Evolutionary conservation across 2,329 filamentous ascomycete species (phyloP), one percentile per base, ranked within the genome.

Genomic region (Iodosphaeria phyllophila): DNA sequence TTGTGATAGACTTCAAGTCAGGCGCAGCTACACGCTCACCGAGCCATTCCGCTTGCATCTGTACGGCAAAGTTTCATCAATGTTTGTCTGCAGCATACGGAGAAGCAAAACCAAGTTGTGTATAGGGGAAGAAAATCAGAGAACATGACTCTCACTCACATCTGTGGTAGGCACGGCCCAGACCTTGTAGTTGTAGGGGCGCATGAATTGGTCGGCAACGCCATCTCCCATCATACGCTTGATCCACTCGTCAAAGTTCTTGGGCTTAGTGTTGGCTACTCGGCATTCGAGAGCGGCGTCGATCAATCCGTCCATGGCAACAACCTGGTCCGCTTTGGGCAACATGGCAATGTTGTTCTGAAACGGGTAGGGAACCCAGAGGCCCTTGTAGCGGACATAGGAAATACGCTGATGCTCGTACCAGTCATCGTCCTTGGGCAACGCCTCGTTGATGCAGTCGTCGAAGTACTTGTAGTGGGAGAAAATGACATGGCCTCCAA

Each of bases 401-500:
- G 89, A 98, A 57, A 98, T 89, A 50, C 89, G 84, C 65, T 98
- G 77, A 63, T 98, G 89, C 37, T 73, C 80, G 59, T 77, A 95
- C 89, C 89, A 98, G 60, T 98, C 89, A 31, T 80, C 75, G 30
- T 83, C 71, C 47, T 82, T 82, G 43, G 89, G 89, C 20, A 98
- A 74, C 26, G 89, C 89, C 65, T 98, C 89, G 52, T 95, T 70
- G 49, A 98, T 75, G 62, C 80, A 91, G 64, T 98, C 89, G 59
- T 98, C 89, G 52, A 98, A 98, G 72, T 98, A 98, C 63, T 93
- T 93, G 76, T 98, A 98, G 70, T 93, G 84, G 42, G 84, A 93
- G 69, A 93, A 93, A 60, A 93, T 93, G 57, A 93, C 84, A 58
- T 93, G 84, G 42, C 84, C 84, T 50, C 84, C 84, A 42, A 98